phyloP scores from a whole-genome alignment of 192 early-diverging fungal genomes.

The Rhizoclosmatium sp. region DNA sequence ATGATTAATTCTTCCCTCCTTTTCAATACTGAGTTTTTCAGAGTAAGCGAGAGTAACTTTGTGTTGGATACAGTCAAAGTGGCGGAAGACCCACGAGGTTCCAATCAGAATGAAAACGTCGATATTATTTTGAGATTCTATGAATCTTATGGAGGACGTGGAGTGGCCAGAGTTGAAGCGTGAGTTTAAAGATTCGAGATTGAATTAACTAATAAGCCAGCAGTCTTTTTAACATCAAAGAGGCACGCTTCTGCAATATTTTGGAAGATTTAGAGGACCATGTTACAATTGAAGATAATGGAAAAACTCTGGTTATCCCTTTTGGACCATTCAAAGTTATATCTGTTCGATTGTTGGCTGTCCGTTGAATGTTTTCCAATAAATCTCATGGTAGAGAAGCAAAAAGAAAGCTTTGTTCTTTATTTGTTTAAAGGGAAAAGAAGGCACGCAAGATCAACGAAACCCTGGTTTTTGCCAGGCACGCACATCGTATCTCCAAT shows the following conservation, averaged over 20 bases:
- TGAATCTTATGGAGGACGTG: constrained; percentile 91
- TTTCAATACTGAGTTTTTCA: constrained; percentile 34
- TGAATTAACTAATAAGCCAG: background rate
- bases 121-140: constrained; percentile 84
- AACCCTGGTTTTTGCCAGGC: no score
- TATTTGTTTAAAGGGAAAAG: no score
- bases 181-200: constrained; percentile 12
- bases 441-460: no score
- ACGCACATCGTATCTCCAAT: no score
- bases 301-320: constrained; percentile 46
- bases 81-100: constrained; percentile 71
- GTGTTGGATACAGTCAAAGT: constrained; percentile 92
- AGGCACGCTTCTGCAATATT: constrained; percentile 73
- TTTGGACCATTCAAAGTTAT: constrained; percentile 75
- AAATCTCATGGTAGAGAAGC: no score
- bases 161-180: constrained; percentile 59
- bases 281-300: constrained; percentile 37
- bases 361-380: background rate
- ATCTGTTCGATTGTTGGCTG: constrained; percentile 39
- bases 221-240: constrained; percentile 60
- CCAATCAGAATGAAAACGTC: constrained; percentile 25
- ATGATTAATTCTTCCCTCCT: background rate
- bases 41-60: constrained; percentile 63
- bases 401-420: no score
- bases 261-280: constrained; percentile 74